Conservation (phyloP, 2,329 filamentous ascomycete genomes). For the Cordyceps fumosorosea region DNA sequence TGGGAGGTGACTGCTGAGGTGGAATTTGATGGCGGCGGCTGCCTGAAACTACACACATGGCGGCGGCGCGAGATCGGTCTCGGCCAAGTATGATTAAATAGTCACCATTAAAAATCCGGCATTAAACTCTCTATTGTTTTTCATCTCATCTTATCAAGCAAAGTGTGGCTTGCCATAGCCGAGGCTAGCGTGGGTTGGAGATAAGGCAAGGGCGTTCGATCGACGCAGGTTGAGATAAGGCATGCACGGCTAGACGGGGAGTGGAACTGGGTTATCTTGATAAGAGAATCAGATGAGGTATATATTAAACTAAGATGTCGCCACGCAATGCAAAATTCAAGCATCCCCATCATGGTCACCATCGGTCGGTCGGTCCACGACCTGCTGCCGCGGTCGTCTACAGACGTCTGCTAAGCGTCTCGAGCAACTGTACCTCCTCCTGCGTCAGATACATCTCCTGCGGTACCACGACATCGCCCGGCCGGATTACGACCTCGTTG, state of each 20-base stretch:
- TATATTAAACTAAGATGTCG: slow-evolving; percentile 2
- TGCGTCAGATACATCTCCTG: slow-evolving; percentile 30
- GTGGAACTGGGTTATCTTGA: background rate
- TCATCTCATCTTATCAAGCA: too few species aligned
- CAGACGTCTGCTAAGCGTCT: slow-evolving; percentile 29
- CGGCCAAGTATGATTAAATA: too few species aligned
- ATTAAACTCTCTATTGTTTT: too few species aligned
- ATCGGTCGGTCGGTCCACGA: too few species aligned
- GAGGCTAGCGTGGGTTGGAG: background rate
- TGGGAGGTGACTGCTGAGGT: background rate
- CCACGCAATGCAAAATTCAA: background rate
- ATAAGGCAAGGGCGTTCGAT: background rate
- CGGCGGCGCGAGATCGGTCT: too few species aligned
- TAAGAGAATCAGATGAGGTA: background rate
- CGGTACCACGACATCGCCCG: slow-evolving; percentile 28
- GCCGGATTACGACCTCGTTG: slow-evolving; percentile 29
- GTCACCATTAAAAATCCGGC: too few species aligned
- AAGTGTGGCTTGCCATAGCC: background rate
- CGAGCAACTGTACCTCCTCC: slow-evolving; percentile 30
- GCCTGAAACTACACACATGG: background rate
- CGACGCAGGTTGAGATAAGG: background rate
- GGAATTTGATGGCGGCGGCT: background rate
- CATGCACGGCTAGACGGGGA: background rate
- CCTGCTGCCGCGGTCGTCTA: slow-evolving; percentile 13
- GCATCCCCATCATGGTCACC: background rate